Base-by-base conservation (phyloP, 306 rosid genomes). In the Castanea mollissima region DNA sequence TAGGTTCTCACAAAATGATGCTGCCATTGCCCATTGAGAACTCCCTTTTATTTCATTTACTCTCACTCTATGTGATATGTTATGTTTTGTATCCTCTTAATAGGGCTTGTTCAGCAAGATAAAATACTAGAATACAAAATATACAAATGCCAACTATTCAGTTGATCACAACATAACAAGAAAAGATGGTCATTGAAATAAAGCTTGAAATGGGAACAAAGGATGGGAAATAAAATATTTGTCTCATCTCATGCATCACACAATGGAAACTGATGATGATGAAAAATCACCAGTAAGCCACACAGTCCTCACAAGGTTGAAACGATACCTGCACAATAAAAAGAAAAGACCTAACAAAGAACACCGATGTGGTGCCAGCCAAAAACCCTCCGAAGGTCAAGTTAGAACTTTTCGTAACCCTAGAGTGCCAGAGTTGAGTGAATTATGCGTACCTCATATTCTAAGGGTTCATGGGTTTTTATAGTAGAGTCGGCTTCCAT, bases 191-290 rank as follows among this genome's bases (percentile, higher is more conserved):
- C 21, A 64, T 11, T 31, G 20, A 15, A 31, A 18, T 32, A 31
- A 64, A 64, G 70, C 46, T 64, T 15, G 70, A 15, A 31, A 31
- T 16, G 51, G 41, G 10, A 51, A 3, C 41, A 67, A 15, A 51
- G 18, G 51, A 13, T 52, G 46, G 46, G 46, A 38, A 38, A 38
- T 38, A 38, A 38, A 6, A 35, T 0, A 38, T 1, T 19, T 11
- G 49, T 72, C 69, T 71, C 55, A 71, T 68, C 78, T 74, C 73
- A 81, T 29, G 11, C 0, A 23, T 31, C 34, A 58, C 76, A 74
- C 74, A 10, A 25, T 18, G 51, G 41, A 4, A 51, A 18, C 41
- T 23, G 23, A 23, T 23, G 23, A 23, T 23, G 23, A 23, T 0
- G 23, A 23, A 23, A 23, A 23, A 23, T 23, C 23, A 23, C 23